Conservation (phyloP, 1,139 yeast species). For the Blastobotrys arbuscula region DNA sequence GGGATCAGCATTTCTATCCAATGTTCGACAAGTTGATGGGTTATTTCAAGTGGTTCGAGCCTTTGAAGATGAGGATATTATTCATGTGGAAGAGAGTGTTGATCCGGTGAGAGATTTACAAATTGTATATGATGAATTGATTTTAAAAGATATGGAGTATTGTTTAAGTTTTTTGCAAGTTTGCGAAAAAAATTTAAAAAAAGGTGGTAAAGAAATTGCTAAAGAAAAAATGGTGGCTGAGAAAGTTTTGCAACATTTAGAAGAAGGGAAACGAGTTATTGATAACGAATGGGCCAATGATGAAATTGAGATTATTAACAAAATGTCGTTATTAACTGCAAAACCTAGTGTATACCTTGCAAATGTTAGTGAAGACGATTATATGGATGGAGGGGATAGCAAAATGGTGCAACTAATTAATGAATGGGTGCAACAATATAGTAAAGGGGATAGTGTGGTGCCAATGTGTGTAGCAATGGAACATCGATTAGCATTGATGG, state of each 20-base stretch:
- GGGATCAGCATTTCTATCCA: conserved; percentile 93
- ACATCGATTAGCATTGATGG: conserved; percentile 75
- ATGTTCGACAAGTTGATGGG: conserved; percentile 93
- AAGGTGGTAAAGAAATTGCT: conserved; percentile 47
- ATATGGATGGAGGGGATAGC: conserved; percentile 44
- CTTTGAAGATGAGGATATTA: conserved; percentile 90
- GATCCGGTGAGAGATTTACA: conserved; percentile 89
- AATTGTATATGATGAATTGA: conserved; percentile 77
- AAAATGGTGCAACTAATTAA: conserved; percentile 45
- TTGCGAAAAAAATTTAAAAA: conserved; percentile 61
- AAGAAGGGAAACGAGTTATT: conserved; percentile 79
- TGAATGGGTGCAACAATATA: conserved; percentile 80
- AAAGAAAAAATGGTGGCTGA: conserved; percentile 77
- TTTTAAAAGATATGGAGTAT: conserved; percentile 91
- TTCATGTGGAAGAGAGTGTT: conserved; percentile 74
- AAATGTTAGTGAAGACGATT: conserved; percentile 86
- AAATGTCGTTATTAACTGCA: conserved; percentile 77
- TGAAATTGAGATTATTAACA: conserved; percentile 85
- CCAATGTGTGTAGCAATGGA: conserved; percentile 85
- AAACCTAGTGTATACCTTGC: conserved; percentile 89
- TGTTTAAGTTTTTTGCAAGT: conserved; percentile 80
- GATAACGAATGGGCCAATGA: conserved; percentile 82
- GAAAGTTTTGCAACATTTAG: conserved; percentile 66
- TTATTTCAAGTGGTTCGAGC: conserved; percentile 93
- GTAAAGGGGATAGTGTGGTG: conserved; percentile 82